phyloP scores from a whole-genome alignment of 345 rosid genomes.

The Hibiscus syriacus region DNA sequence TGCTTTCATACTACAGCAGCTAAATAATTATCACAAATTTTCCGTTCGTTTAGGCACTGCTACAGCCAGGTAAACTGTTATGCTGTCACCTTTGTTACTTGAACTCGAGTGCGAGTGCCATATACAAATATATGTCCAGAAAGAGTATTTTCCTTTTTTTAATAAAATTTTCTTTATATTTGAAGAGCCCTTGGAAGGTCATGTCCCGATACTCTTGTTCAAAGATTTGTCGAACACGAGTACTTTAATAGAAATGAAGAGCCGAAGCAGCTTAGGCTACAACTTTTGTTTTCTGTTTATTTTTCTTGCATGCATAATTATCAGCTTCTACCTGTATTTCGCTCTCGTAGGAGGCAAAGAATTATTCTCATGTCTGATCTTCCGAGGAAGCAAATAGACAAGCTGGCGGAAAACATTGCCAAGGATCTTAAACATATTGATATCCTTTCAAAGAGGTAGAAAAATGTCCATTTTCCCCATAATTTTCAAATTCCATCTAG shows the following conservation, averaged over 20 bases:
- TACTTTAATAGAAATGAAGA: neutral
- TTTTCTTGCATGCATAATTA: neutral
- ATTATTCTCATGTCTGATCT: slow-evolving; percentile 92
- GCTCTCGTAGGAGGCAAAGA: slow-evolving; percentile 70
- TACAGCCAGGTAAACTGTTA: slow-evolving; percentile 60
- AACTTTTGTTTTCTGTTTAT: neutral
- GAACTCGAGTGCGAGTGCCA: neutral
- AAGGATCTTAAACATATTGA: slow-evolving; percentile 85
- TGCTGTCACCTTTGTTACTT: neutral
- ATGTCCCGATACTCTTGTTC: neutral
- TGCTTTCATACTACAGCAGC: slow-evolving; percentile 74
- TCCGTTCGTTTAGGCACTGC: slow-evolving; percentile 94
- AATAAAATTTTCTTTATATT: neutral
- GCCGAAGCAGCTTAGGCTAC: neutral
- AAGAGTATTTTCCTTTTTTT: neutral
- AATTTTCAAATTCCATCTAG: neutral
- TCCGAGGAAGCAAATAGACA: slow-evolving; percentile 95
- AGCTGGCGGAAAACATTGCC: slow-evolving; percentile 59
- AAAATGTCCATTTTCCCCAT: neutral
- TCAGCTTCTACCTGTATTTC: slow-evolving; percentile 7
- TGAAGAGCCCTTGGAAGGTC: neutral
- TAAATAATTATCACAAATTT: slow-evolving; percentile 80
- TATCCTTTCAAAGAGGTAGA: slow-evolving; percentile 80
- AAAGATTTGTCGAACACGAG: neutral
- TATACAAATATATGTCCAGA: neutral